Evolutionary conservation across 2,329 filamentous ascomycete genomes (phyloP), one percentile per base, ranked within the genome.

Genomic region (Sclerotinia spermophila): DNA sequence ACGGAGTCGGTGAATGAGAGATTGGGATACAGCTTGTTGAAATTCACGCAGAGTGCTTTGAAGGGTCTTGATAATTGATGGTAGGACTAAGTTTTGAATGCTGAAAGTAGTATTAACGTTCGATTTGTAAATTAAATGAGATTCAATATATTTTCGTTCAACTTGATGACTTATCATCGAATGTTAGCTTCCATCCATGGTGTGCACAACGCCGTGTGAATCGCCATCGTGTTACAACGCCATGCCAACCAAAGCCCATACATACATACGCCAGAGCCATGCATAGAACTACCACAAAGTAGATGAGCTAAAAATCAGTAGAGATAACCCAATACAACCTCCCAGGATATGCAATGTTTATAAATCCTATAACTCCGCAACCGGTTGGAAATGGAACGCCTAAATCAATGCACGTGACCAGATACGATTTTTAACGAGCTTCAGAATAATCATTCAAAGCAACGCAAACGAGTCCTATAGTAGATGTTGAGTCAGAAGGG

Each of bases 401-500:
- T 35, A 70, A 27, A 48, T 67, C 24, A 13, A 67, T 67, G 62
- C 48, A 67, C 42, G 21, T 19, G 55, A 56, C 24, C 38, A 21
- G 17, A 24, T 24, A 19, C 13, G 10, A 33, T 44, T 74, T 55
- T 74, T 69, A 78, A 35, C 76, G 73, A 58, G 77, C 74, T 45
- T 78, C 77, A 1, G 76, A 77, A 75, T 87, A 87, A 75, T 92
- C 90, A 76, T 92, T 92, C 74, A 92, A 79, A 17, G 90, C 90
- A 67, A 92, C 90, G 77, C 90, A 92, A 0, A 92, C 90, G 1
- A 76, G 69, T 30, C 72, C 72, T 73, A 53, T 10, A n/a, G 6
- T 13, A 30, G 10, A 24, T 51, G 8, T 67, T 11, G 64, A 11
- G 42, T 44, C 44, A 65, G 42, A 40, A 45, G 38, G 30, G 17